Base-by-base conservation (phyloP, 805 yeast genomes). In the Pichia cephalocereana region DNA sequence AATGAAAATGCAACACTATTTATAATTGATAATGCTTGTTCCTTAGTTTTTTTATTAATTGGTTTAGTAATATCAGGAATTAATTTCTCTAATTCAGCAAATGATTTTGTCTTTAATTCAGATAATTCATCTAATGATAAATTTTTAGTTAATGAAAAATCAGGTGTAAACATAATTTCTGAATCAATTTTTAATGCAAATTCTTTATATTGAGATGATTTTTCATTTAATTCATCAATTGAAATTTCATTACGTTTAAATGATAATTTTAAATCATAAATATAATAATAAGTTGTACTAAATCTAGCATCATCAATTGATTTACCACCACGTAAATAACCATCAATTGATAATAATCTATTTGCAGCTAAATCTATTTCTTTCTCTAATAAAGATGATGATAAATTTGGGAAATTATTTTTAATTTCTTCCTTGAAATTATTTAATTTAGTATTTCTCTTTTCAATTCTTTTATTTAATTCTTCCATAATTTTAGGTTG, bases 241-340 rank as follows among this genome's bases (percentile, higher is more conserved):
- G 63, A 43, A 5, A 74, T 53, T 48, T 72, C 74, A 2, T 65
- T 68, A 46, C 67, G 65, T 43, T 61, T 67, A n/a, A 64, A 52
- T 11, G 63, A 54, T 51, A 81, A 64, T 44, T 71, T 70, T 31
- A 70, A 54, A 41, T 74, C 74, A 54, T 73, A 73, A 14, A 72
- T 55, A 46, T 71, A 62, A 56, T 77, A 75, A 57, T 67, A 72
- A 19, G 83, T 79, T 0, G 86, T 72, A 51, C 80, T 79, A 41
- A 67, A 69, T 55, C 73, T 73, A 3, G 95, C 82, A 49, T 80
- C 88, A 18, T 64, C 66, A 18, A 71, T 49, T 0, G 72, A 41
- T 53, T 75, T 71, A n/a, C 91, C 95, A 53, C 79, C 79, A 54
- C 72, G 72, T 47, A 81, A 56, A 52, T 71, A 76, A 46, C 76